Conservation (phyloP, 1,284 basidiomycete genomes). For the Apiotrichum gamsii region DNA sequence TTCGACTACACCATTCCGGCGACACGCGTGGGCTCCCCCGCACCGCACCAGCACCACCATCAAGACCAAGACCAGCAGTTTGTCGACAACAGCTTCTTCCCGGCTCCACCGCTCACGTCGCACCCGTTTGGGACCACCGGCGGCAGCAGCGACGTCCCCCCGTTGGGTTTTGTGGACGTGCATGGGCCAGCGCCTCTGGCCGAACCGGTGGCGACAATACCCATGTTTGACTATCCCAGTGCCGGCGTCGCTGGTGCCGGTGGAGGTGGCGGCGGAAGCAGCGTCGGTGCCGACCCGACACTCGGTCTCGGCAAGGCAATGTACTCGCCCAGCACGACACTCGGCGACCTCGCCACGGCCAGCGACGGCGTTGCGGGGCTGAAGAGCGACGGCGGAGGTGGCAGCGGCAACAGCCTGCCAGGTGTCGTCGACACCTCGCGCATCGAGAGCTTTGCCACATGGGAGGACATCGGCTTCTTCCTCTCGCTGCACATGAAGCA, state of each 20-base stretch:
- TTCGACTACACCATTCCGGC: constrained; percentile 8
- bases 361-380: not conserved
- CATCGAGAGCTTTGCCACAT: constrained; percentile 21
- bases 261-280: too few relatives aligned
- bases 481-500: constrained; percentile 25
- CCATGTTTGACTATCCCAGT: too few relatives aligned
- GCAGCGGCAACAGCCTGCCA: not conserved
- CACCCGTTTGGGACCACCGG: too few relatives aligned
- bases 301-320: not conserved
- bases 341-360: not conserved
- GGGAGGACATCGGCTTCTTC: constrained; percentile 27
- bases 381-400: not conserved
- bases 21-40: not conserved
- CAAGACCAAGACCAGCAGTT: too few relatives aligned
- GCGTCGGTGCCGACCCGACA: not conserved
- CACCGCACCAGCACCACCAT: too few relatives aligned
- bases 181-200: not conserved
- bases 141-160: too few relatives aligned
- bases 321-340: constrained; percentile 1
- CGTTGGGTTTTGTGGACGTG: not conserved
- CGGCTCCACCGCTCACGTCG: not conserved
- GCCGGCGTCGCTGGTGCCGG: too few relatives aligned
- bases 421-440: not conserved
- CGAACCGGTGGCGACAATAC: not conserved
- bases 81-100: too few relatives aligned